These are phyloP conservation scores for Ophiobolus disseminans DNA, from an alignment of 2,329 filamentous ascomycete species.

Conservation along the genomic window DNA sequence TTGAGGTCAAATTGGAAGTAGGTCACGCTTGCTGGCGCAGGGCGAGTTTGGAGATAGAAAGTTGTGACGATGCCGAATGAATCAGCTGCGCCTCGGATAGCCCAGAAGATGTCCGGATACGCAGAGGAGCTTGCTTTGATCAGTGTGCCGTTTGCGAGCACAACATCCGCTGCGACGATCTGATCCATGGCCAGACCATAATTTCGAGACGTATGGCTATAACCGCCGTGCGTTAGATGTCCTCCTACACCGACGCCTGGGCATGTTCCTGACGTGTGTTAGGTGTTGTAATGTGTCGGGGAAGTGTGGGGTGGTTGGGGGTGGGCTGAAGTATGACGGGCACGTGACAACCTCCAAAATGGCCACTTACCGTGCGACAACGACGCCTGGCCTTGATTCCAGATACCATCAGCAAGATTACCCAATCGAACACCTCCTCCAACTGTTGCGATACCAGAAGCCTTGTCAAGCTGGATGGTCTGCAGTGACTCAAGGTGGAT, in stretches of 20 bases:
- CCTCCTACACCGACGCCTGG: constrained; percentile 53
- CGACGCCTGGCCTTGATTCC: constrained; percentile 47
- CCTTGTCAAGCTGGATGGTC: constrained; percentile 51
- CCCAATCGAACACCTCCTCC: constrained; percentile 59
- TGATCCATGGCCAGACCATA: constrained; percentile 48
- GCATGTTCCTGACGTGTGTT: too few species aligned
- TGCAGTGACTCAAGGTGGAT: constrained; percentile 58
- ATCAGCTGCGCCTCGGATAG: constrained; percentile 50
- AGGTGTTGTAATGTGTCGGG: too few species aligned
- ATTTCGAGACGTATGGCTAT: constrained; percentile 44
- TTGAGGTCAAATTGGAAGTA: constrained; percentile 38
- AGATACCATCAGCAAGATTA: constrained; percentile 47
- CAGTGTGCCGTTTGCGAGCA: constrained; percentile 50
- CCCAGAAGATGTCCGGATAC: constrained; percentile 53
- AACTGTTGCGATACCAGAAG: constrained; percentile 52
- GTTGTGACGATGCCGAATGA: constrained; percentile 52
- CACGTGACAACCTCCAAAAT: too few species aligned
- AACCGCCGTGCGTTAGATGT: constrained; percentile 47
- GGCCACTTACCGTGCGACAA: constrained; percentile 61
- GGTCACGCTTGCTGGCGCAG: constrained; percentile 35
- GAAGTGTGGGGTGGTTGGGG: too few species aligned
- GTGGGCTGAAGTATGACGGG: too few species aligned
- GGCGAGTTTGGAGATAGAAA: constrained; percentile 45
- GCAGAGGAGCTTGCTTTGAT: constrained; percentile 41
- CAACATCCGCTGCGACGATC: constrained; percentile 45